A percentile compares a stretch with the other conserved stretches of the same genome.
phyloP scores from a whole-genome alignment of 768 basidiomycete genomes.

The Obba rivulosa region DNA sequence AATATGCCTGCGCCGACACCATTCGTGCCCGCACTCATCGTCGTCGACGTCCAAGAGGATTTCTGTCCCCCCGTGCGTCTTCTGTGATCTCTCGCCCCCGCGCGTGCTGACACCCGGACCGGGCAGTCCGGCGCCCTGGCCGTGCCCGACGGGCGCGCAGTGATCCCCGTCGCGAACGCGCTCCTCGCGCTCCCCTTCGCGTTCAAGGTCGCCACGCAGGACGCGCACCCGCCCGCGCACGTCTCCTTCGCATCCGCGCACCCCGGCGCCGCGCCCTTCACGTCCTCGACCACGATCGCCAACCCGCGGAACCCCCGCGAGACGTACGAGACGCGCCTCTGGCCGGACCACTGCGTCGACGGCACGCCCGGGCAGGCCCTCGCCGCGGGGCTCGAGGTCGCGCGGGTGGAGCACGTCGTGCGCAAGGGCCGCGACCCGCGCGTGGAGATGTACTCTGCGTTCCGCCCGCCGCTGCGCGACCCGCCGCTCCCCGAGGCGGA shows the following conservation, averaged over 20 bases:
- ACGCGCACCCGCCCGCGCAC: slow-evolving; percentile 57
- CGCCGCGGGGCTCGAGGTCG: slow-evolving; percentile 43
- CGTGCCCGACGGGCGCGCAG: slow-evolving; percentile 52
- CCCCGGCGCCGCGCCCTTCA: slow-evolving; percentile 32
- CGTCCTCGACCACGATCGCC: slow-evolving; percentile 34
- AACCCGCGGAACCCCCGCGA: slow-evolving; percentile 25
- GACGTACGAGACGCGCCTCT: slow-evolving; percentile 38
- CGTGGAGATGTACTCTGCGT: slow-evolving; percentile 82
- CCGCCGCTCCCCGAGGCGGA: slow-evolving; percentile 46
- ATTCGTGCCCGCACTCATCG: slow-evolving; percentile 50
- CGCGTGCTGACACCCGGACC: not conserved
- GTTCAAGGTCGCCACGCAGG: slow-evolving; percentile 48
- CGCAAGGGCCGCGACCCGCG: slow-evolving; percentile 51
- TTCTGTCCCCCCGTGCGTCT: slow-evolving; percentile 45
- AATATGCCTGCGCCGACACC: not conserved
- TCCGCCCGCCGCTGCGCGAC: slow-evolving; percentile 33
- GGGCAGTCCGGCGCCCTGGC: slow-evolving; percentile 56
- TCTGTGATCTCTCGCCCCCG: not conserved
- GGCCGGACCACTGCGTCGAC: slow-evolving; percentile 80
- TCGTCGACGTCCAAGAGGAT: slow-evolving; percentile 82
- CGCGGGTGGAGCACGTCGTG: slow-evolving; percentile 37
- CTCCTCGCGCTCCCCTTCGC: slow-evolving; percentile 55
- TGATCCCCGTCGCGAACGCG: slow-evolving; percentile 51
- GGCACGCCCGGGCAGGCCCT: slow-evolving; percentile 55
- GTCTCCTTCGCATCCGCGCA: slow-evolving; percentile 65